Evolutionary conservation across 768 basidiomycete species (phyloP).

Genomic region (Glaciozyma martinii): DNA sequence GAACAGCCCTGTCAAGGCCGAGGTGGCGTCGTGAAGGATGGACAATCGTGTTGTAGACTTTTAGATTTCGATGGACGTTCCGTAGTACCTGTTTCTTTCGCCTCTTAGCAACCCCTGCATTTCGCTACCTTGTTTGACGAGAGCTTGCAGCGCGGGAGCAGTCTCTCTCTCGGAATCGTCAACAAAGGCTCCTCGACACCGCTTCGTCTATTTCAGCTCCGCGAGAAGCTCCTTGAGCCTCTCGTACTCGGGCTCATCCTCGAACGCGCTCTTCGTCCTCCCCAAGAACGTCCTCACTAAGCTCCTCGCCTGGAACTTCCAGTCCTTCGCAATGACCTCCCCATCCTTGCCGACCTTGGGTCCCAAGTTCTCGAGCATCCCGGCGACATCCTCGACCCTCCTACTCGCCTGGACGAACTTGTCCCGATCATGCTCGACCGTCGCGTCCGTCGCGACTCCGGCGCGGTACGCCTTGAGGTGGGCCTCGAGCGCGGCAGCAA

Average conservation of each 20-base stretch:
- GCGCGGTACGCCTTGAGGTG: conserved; percentile 77
- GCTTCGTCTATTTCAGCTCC: conserved; percentile 47
- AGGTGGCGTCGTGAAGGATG: too few species aligned
- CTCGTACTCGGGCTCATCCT: conserved; percentile 78
- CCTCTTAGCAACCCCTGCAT: too few species aligned
- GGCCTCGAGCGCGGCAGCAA: conserved; percentile 70
- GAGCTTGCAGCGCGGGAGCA: too few species aligned
- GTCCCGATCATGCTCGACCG: conserved; percentile 57
- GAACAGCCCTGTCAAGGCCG: not conserved
- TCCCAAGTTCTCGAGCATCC: conserved; percentile 72
- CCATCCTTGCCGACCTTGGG: conserved; percentile 44
- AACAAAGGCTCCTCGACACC: too few species aligned
- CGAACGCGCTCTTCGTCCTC: conserved; percentile 67
- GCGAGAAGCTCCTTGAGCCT: conserved; percentile 57
- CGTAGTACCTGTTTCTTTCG: too few species aligned
- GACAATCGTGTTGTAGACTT: too few species aligned
- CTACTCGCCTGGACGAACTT: conserved; percentile 65
- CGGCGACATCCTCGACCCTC: conserved; percentile 77
- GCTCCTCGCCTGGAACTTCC: conserved; percentile 79
- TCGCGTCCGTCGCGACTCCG: conserved; percentile 49
- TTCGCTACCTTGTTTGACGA: too few species aligned
- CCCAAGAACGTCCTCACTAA: conserved; percentile 83
- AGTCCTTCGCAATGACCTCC: conserved; percentile 42
- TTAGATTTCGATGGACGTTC: too few species aligned
- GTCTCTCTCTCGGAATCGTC: too few species aligned